These are phyloP conservation scores for Dunaliella primolecta DNA, from an alignment of 139 green algal species.

Conservation along the genomic window DNA sequence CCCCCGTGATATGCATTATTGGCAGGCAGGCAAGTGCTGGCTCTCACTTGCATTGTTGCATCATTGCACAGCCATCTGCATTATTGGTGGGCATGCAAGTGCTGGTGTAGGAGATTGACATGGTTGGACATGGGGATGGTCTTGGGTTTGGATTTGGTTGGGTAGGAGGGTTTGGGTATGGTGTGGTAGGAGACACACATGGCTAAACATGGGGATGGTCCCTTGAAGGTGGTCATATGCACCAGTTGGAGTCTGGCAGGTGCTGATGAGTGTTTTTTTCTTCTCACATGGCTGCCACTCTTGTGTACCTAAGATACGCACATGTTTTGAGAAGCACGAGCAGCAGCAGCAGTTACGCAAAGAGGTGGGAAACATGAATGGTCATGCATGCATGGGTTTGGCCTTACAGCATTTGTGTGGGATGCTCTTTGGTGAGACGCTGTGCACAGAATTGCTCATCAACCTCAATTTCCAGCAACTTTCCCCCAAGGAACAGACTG, in stretches of 20 bases:
- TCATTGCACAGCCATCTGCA: neutral
- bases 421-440: neutral
- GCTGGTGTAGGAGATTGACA: neutral
- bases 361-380: neutral
- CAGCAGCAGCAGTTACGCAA: neutral
- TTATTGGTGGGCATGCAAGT: neutral
- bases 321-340: neutral
- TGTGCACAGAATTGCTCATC: neutral
- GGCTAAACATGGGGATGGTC: neutral
- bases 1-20: slow-evolving; percentile 81
- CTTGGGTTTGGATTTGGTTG: neutral
- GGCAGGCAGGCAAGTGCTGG: slow-evolving; percentile 42
- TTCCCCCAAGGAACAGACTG: neutral
- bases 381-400: neutral
- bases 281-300: no score
- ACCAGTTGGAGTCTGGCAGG: neutral
- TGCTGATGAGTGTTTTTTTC: neutral
- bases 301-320: neutral
- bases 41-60: neutral
- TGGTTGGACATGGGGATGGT: neutral
- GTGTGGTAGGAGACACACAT: neutral
- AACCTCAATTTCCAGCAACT: neutral
- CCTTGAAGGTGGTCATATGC: neutral
- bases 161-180: neutral
- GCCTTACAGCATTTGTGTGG: neutral